Evolutionary conservation across 164 flowering plant genomes (phyloP), one percentile per base, ranked within the genome.

Genomic region (Aristolochia fimbriata): DNA sequence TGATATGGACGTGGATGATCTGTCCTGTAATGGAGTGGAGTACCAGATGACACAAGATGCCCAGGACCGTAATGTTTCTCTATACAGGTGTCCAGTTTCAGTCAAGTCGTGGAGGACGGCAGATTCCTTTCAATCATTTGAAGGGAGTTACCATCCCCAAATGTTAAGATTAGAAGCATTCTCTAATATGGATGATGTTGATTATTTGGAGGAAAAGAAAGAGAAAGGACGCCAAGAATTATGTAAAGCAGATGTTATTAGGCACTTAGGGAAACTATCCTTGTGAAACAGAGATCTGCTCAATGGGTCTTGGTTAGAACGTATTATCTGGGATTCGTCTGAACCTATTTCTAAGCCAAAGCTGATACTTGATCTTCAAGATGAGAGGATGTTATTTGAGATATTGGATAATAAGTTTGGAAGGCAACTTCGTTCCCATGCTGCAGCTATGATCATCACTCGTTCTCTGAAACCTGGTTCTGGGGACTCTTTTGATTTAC

Each of bases 351-450:
- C 70, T 1, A 88, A 75, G 56, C 89, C 97, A 45, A 93, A 88
- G 73, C 74, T 93, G 14, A 88, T 93, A 55, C 76, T 81, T 73
- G 97, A 93, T 85, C 96, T 93, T 70, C 94, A 81, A 68, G 99
- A 93, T 75, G 86, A 91, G 65, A 88, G 81, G 63, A 93, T 93
- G 99, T 84, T 90, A 65, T 93, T 90, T 80, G 97, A 93, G 76
- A 69, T 88, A 69, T 67, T 71, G 31, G 96, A 90, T 66, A 65
- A 65, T 63, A 78, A 75, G 75, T 84, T 86, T 54, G 68, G 72
- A 45, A 71, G 76, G 41, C 71, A 78, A 67, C 77, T 88, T 49
- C 69, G 62, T 58, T 81, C 75, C 62, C 97, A 90, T 82, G 91
- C 99, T 6, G 87, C 95, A 59, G 97, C 99, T 31, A 86, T 93